These are phyloP conservation scores for Micromonas pusilla DNA, from an alignment of 139 green algal genomes.

Conservation along the genomic window DNA sequence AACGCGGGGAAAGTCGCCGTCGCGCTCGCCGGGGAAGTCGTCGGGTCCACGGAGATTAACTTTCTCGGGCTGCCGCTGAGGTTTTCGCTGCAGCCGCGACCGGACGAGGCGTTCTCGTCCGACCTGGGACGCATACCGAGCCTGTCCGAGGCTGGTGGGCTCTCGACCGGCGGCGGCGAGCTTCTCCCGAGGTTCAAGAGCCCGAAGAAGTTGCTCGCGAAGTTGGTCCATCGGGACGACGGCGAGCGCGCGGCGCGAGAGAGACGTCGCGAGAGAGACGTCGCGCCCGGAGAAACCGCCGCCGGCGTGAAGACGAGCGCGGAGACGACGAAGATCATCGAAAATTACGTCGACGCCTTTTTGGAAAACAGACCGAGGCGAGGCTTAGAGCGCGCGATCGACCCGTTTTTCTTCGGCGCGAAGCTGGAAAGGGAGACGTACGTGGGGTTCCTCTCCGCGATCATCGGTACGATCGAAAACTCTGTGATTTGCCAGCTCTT, in stretches of 20 bases:
- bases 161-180: neutral
- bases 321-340: neutral
- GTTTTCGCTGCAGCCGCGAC: neutral
- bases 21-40: neutral
- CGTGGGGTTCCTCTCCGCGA: neutral
- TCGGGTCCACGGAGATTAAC: neutral
- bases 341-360: neutral
- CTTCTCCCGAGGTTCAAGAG: neutral
- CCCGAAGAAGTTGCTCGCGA: neutral
- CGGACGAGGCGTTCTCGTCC: neutral
- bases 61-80: neutral
- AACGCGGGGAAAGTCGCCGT: neutral
- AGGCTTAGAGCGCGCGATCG: neutral
- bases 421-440: constrained; percentile 16
- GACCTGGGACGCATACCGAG: neutral
- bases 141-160: neutral
- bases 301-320: neutral
- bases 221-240: no score
- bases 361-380: neutral
- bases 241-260: no score
- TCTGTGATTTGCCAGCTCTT: neutral
- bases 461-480: neutral
- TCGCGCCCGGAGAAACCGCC: no score
- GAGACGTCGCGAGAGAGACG: no score
- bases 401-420: neutral